Evolutionary conservation across 495 filamentous ascomycete genomes (phyloP), one percentile per base, ranked within the genome.

Genomic region (Penicillium canariense): DNA sequence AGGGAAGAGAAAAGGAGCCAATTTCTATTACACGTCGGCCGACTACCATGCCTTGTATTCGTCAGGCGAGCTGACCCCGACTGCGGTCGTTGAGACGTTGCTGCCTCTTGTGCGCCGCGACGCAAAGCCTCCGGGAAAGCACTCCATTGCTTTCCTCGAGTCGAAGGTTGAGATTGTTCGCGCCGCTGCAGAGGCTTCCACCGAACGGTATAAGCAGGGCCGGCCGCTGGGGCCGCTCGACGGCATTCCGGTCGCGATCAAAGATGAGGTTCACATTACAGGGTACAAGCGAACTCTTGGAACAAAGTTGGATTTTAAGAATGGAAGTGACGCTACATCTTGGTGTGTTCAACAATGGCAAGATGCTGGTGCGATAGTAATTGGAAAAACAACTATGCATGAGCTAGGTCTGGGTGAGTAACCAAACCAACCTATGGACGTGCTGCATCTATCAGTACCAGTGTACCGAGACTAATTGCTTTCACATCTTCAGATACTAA

Each of bases 361-460:
- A 59, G 87, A 94, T 40, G 85, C 83, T 0, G 93, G 93, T 1
- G 91, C 85, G 10, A 80, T 97, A 35, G 76, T 96, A 17, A 67
- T 96, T 48, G 93, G 91, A 11, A 96, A 95, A 71, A 80, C 84
- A 25, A 92, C 84, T 35, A 96, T 97, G 93, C 91, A 97, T 69
- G 92, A 97, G 72, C 68, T 95, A 6, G 93, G 93, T 4, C 71
- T 88, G 27, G 84, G 83, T 84, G 63, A 61, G 75, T 69, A 26
- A 4, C 23, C 8, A 9, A 15, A 39, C 4, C 18, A 11, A 11
- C n/a, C 25, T 34, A 26, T 25, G 34, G 6, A 10, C 17, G 8
- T 8, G 27, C 26, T 40, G 23, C 12, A 14, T 1, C 14, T n/a
- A 23, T 8, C 42, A 32, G 12, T 6, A 32, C 5, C 27, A 12